A percentile compares a stretch with the other conserved stretches of the same genome.
Evolutionary conservation across 1,284 basidiomycete genomes (phyloP).

Genomic region (Trichosporon asahii): DNA sequence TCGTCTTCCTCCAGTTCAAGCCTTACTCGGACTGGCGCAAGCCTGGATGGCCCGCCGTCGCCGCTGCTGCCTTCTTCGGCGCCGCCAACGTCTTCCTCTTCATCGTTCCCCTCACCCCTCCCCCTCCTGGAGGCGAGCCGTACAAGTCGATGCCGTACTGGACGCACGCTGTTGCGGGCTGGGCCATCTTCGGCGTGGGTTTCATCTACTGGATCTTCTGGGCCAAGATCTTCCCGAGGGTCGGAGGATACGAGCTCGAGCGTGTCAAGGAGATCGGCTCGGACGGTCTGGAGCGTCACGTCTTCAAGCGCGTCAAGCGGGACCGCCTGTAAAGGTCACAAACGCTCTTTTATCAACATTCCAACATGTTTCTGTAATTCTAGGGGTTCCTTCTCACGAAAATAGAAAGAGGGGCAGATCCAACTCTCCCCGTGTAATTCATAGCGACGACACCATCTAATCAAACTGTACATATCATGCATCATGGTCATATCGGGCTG

Average conservation of each 20-base stretch:
- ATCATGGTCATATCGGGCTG: no score
- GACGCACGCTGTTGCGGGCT: constrained; percentile 24
- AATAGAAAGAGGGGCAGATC: neutral
- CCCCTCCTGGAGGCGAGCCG: constrained; percentile 19
- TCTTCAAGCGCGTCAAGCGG: constrained; percentile 16
- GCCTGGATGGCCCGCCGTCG: constrained; percentile 2
- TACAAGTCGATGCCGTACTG: constrained; percentile 25
- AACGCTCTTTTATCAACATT: neutral
- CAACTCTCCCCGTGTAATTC: neutral
- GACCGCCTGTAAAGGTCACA: neutral
- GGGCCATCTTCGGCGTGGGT: constrained; percentile 27
- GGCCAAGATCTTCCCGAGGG: constrained; percentile 23
- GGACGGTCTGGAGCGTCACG: constrained; percentile 19
- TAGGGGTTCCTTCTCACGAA: neutral
- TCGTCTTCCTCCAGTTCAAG: constrained; percentile 22
- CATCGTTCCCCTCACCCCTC: constrained; percentile 17
- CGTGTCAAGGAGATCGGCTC: constrained; percentile 18
- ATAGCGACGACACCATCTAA: neutral
- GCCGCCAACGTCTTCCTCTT: constrained; percentile 26
- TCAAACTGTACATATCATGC: neutral
- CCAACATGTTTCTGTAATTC: neutral
- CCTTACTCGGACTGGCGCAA: constrained; percentile 19
- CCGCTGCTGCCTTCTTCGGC: constrained; percentile 19
- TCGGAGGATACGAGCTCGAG: constrained; percentile 20
- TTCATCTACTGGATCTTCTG: constrained; percentile 28